These are phyloP conservation scores for Macrotyloma uniflorum DNA, from an alignment of 306 rosid genomes.

Conservation along the genomic window DNA sequence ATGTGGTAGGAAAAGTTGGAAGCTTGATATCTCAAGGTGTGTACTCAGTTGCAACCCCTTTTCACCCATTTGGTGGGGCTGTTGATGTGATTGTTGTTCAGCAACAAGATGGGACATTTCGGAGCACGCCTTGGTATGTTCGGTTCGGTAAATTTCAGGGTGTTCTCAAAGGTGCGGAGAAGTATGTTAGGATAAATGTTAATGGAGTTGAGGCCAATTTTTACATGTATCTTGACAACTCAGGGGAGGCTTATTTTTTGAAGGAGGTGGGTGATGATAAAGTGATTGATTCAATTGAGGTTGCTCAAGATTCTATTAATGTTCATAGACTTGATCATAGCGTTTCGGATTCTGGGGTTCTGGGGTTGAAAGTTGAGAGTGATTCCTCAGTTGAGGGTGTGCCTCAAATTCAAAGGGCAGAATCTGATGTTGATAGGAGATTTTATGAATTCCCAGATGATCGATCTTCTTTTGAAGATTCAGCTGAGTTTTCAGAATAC, in stretches of 20 bases:
- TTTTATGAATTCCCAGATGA: constrained; percentile 77
- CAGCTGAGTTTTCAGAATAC: constrained; percentile 66
- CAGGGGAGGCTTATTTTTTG: constrained; percentile 92
- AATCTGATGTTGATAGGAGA: constrained; percentile 65
- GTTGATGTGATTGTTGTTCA: constrained; percentile 94
- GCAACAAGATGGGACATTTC: constrained; percentile 93
- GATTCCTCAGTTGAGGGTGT: constrained; percentile 26
- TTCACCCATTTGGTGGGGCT: constrained; percentile 99
- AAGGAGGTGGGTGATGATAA: constrained; percentile 65
- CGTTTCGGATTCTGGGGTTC: constrained; percentile 64
- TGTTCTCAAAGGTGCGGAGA: constrained; percentile 88
- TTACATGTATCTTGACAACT: constrained; percentile 92
- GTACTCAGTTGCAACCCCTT: constrained; percentile 93
- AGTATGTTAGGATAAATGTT: constrained; percentile 73
- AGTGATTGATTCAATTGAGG: constrained; percentile 47
- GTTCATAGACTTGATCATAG: constrained; percentile 66
- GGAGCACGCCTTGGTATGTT: constrained; percentile 95
- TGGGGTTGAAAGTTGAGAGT: constrained; percentile 47
- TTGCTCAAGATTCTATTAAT: constrained; percentile 38
- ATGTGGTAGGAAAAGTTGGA: constrained; percentile 90
- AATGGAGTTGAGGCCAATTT: constrained; percentile 83
- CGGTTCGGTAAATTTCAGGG: constrained; percentile 98
- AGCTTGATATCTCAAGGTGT: constrained; percentile 87
- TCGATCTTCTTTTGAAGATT: constrained; percentile 65
- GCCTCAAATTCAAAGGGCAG: constrained; percentile 50